Base-by-base conservation (phyloP, 768 basidiomycete genomes). In the Exsudoporus frostii region DNA sequence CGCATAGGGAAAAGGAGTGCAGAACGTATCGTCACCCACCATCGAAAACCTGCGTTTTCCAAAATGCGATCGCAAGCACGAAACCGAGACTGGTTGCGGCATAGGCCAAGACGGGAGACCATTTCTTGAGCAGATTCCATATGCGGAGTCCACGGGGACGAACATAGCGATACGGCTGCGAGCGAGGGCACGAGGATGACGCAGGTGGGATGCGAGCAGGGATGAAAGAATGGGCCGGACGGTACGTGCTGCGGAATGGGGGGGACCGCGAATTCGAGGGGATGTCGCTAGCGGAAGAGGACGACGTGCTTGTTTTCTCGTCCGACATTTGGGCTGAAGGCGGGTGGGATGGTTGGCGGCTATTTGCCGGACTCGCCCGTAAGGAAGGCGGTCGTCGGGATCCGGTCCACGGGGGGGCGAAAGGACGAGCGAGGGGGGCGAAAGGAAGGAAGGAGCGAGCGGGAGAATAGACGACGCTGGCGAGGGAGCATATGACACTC, bases 41-140 rank as follows among this genome's bases (percentile, higher is more conserved):
- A 61, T 79, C 71, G 70, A 97, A 95, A 38, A 96, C 78, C 65
- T 96, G 82, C 20, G 79, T 79, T 70, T 84, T 85, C 80, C 88
- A 95, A 58, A 92, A 83, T 32, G 84, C 86, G 64, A 94, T 83
- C n/a, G 88, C 90, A 43, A 86, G 70, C 33, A 94, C 64, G 61
- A 96, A 92, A 13, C 79, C 84, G 33, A 93, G 74, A 56, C 79
- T 92, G 32, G 90, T 92, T 7, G 85, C 74, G 17, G 78, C 82
- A 74, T 94, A 97, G 47, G 85, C 66, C 53, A 91, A 78, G 51
- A 93, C 71, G 34, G 92, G 92, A 25, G 86, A 69, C 87, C 88
- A 93, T 46, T 88, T 82, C 57, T 79, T 81, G 57, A 90, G 59
- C n/a, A 81, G 70, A 57, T 79, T 81, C 59, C 73, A 71, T 78